Base-by-base conservation (phyloP, 169 alveolate genomes). In the Plasmodium vivax region DNA sequence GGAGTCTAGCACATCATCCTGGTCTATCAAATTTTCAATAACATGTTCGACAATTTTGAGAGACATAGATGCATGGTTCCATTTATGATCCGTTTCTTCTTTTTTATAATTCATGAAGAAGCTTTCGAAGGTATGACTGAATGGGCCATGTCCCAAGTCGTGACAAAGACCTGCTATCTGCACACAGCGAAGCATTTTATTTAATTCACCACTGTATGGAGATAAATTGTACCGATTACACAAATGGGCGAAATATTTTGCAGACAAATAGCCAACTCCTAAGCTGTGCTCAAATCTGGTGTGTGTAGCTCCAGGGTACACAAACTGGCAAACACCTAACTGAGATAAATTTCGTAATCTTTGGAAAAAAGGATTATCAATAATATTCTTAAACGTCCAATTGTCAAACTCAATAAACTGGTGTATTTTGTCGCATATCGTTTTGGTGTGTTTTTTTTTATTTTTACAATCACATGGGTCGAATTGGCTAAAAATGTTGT, bases 81-180 rank as follows among this genome's bases (percentile, higher is more conserved):
- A 96, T 51, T 95, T 38, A 32, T 68, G 47, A 19, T 84, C 92
- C 58, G 95, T 47, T n/a, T 81, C 92, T 14, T 75, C 62, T 77
- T 62, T 75, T 77, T 58, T 92, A 83, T 54, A 80, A 51, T 84
- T 92, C 87, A 83, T 82, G 56, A 74, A 95, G 75, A 73, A 80
- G 84, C 95, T 93, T 91, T 98, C 99, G 88, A 98, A 98, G 56
- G 97, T 91, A 92, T 98, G 99, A 62, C 98, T 96, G 85, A 96
- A 98, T 16, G 99, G 99, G 7, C 99, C 98, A 92, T 98, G 99
- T 4, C 99, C 99, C 72, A 98, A 92, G 95, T 98, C 99, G 94
- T 98, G 99, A 83, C 98, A 97, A 32, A 98, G 95, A 45, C 98
- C 99, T 19, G 99, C 99, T 38, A 98, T 95, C 10, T 98, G 96